Evolutionary conservation across 1,284 basidiomycete species (phyloP).

Genomic region (Sporisorium reilianum): DNA sequence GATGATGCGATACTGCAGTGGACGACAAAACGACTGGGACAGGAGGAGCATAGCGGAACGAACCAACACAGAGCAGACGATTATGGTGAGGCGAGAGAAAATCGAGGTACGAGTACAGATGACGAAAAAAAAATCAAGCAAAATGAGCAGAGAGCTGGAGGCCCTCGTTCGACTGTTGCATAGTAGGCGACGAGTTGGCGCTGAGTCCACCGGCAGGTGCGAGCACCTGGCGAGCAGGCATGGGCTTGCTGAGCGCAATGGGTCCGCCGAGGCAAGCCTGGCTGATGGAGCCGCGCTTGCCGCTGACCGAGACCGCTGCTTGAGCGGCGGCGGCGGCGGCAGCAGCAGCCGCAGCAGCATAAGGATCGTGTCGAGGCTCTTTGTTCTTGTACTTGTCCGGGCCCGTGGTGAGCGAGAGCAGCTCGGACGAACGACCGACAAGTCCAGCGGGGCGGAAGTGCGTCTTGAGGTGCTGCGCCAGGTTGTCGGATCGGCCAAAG

Average conservation of each 20-base stretch:
- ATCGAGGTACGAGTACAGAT: neutral
- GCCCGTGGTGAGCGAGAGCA: slow-evolving; percentile 40
- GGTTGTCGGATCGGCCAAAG: slow-evolving; percentile 67
- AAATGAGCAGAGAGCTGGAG: slow-evolving; percentile 24
- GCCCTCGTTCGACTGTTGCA: slow-evolving; percentile 7
- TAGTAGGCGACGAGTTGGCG: slow-evolving; percentile 38
- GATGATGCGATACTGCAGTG: too few relatives aligned
- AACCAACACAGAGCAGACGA: neutral
- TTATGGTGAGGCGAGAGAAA: neutral
- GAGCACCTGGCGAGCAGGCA: slow-evolving; percentile 33
- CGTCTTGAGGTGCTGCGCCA: slow-evolving; percentile 68
- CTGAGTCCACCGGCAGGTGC: slow-evolving; percentile 31
- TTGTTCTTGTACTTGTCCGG: slow-evolving; percentile 38
- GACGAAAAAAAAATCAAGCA: slow-evolving; percentile 7
- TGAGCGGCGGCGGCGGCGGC: slow-evolving; percentile 49
- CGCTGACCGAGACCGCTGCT: slow-evolving; percentile 38
- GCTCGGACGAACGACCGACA: slow-evolving; percentile 50
- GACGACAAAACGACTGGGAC: too few relatives aligned
- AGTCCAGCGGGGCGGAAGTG: slow-evolving; percentile 62
- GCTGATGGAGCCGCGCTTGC: slow-evolving; percentile 35
- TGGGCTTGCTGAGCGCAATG: slow-evolving; percentile 46
- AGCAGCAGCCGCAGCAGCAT: slow-evolving; percentile 57
- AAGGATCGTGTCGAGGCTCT: slow-evolving; percentile 61
- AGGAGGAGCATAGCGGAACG: too few relatives aligned
- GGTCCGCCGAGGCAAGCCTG: slow-evolving; percentile 46